A percentile compares a stretch with the other conserved stretches of the same genome.
Evolutionary conservation across 768 basidiomycete genomes (phyloP).

Genomic region (Mycena polygramma): DNA sequence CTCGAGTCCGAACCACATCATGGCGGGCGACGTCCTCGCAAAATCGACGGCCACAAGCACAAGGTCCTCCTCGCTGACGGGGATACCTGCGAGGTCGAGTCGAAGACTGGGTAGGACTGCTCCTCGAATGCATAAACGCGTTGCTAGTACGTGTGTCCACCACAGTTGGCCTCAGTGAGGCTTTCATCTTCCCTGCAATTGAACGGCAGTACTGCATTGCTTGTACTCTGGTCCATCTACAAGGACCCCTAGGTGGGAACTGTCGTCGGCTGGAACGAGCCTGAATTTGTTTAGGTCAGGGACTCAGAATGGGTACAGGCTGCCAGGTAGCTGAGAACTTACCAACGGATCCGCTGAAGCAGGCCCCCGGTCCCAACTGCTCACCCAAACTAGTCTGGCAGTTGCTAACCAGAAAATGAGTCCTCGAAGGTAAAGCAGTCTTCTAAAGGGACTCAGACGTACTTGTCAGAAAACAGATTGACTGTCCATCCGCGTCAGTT

Average conservation of each 20-base stretch:
- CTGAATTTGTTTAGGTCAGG: not conserved
- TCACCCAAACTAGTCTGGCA: not conserved
- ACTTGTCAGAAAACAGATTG: not conserved
- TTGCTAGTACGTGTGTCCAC: too few relatives aligned
- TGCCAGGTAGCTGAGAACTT: not conserved
- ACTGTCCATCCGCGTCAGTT: not conserved
- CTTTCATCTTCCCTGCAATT: too few relatives aligned
- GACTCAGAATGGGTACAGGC: not conserved
- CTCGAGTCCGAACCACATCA: too few relatives aligned
- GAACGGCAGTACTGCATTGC: too few relatives aligned
- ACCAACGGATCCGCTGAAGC: not conserved
- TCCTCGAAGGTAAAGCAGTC: not conserved
- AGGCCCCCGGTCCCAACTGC: conserved; percentile 1
- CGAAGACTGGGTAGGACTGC: too few relatives aligned
- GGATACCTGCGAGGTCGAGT: too few relatives aligned
- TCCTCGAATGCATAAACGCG: too few relatives aligned
- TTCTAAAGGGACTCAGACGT: not conserved
- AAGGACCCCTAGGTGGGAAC: not conserved
- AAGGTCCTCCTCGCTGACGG: too few relatives aligned
- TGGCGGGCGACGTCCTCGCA: too few relatives aligned
- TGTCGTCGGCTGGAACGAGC: not conserved
- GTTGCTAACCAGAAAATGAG: not conserved
- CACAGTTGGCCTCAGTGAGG: too few relatives aligned
- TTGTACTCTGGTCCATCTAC: not conserved
- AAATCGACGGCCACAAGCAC: too few relatives aligned